Evolutionary conservation across 179 eudicot species (phyloP).

Genomic region (Silene coronaria): DNA sequence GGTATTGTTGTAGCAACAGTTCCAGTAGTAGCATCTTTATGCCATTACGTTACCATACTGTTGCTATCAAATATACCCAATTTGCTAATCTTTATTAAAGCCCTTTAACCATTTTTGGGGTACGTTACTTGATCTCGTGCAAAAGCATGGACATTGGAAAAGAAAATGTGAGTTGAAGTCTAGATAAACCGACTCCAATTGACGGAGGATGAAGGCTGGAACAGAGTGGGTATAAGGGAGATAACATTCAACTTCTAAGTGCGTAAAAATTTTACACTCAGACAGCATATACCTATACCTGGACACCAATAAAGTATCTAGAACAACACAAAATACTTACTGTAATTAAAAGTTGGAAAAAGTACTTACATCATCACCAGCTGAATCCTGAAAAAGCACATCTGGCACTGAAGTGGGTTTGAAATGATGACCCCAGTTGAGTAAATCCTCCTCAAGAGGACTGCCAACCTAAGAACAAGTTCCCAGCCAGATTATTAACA

Average conservation of each 20-base stretch:
- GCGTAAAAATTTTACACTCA: neutral
- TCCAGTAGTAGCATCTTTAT: neutral
- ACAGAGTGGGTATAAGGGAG: neutral
- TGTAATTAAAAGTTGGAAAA: neutral
- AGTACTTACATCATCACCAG: slow-evolving; percentile 85
- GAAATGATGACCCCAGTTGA: slow-evolving; percentile 92
- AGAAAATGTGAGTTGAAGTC: neutral
- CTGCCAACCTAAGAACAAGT: slow-evolving; percentile 54
- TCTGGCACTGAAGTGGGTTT: slow-evolving; percentile 72
- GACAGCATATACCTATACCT: no score
- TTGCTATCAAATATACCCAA: neutral
- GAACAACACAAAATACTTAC: slow-evolving; percentile 3
- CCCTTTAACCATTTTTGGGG: neutral
- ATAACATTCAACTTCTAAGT: neutral
- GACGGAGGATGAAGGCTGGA: neutral
- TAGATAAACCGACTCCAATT: neutral
- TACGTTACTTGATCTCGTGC: neutral
- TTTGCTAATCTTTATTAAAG: neutral
- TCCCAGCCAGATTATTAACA: slow-evolving; percentile 13
- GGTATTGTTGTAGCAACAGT: neutral
- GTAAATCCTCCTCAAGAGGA: slow-evolving; percentile 95
- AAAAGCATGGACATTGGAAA: neutral
- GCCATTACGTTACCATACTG: neutral
- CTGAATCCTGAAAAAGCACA: slow-evolving; percentile 80
- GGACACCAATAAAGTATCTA: slow-evolving; percentile 11